Conservation (phyloP, 495 filamentous ascomycete species). For the Poronia punctata region DNA sequence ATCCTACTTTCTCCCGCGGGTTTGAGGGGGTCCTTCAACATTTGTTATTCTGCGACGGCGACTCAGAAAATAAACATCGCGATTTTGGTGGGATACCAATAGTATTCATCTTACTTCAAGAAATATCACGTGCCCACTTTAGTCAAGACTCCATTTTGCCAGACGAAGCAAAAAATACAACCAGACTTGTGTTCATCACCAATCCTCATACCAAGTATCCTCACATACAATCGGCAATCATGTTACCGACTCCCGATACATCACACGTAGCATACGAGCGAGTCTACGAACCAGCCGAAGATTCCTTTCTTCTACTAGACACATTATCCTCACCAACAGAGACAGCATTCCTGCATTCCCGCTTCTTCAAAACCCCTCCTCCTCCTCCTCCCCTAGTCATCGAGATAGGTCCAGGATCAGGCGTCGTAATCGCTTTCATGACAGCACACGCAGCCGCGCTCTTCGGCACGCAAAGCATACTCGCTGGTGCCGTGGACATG, state of each 20-base stretch:
- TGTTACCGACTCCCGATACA: constrained; percentile 91
- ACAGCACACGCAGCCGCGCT: constrained; percentile 65
- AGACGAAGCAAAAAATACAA: background rate
- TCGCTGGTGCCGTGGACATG: constrained; percentile 72
- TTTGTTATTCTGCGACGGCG: too few species aligned
- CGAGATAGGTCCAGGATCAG: constrained; percentile 88
- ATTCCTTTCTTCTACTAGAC: constrained; percentile 91
- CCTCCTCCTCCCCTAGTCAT: constrained; percentile 52
- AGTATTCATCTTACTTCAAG: too few species aligned
- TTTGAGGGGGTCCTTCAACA: too few species aligned
- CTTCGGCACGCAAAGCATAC: constrained; percentile 62
- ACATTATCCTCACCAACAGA: constrained; percentile 71
- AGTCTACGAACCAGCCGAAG: constrained; percentile 91
- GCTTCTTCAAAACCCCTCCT: constrained; percentile 45
- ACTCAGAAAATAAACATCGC: too few species aligned
- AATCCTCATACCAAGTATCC: background rate
- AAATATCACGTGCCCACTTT: constrained; percentile 23
- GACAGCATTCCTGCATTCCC: constrained; percentile 59
- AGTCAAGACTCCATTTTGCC: background rate
- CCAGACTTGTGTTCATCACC: background rate
- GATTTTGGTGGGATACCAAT: too few species aligned
- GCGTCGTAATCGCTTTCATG: constrained; percentile 81
- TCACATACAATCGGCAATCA: constrained; percentile 25
- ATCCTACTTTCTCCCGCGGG: too few species aligned
- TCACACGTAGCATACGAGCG: constrained; percentile 78